Evolutionary conservation across 768 basidiomycete genomes (phyloP), one percentile per base, ranked within the genome.

Genomic region (Stropharia rugosoannulata): DNA sequence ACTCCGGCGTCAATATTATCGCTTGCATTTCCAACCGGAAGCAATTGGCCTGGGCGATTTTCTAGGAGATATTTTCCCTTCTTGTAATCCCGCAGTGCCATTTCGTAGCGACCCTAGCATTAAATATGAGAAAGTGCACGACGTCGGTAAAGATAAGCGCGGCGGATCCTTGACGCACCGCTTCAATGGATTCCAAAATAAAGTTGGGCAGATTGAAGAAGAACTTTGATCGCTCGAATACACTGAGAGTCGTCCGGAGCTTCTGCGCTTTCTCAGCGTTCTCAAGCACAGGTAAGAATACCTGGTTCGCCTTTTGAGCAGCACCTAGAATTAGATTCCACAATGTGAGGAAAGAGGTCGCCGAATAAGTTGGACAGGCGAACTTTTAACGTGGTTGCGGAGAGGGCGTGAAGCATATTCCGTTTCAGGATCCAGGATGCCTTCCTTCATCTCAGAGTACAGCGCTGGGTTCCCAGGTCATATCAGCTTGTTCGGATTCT

Each of bases 201-300:
- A 89, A 87, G 29, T 89, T 88, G 0, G 97, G 96, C n/a, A 99
- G 80, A 65, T 96, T 98, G 81, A 98, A 98, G 71, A 98, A 93
- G 80, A 98, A 99, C 64, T 95, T 96, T 49, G 93, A 95, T 41
- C 94, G 83, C 62, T 98, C 96, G 60, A 99, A 98, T 16, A 98
- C 93, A 35, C 93, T 89, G 5, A 98, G 83, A 0, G 97, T 98
- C 0, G 90, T 92, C 37, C 92, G 87, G 4, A 99, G 75, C 69
- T 95, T 93, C 65, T 93, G 87, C 12, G 96, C 94, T 67, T 98
- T 98, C 32, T 92, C 87, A 3, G 95, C 86, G 59, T 98, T 98
- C 68, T 98, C 96, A 40, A 99, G 79, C 27, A 98, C 92, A 1
- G 97, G 97, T 2, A 98, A 80, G 70, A 97, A 98, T 4, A 98